These are phyloP conservation scores for Aotearoamyces nothofagi DNA, from an alignment of 2,329 filamentous ascomycete species.

Conservation along the genomic window DNA sequence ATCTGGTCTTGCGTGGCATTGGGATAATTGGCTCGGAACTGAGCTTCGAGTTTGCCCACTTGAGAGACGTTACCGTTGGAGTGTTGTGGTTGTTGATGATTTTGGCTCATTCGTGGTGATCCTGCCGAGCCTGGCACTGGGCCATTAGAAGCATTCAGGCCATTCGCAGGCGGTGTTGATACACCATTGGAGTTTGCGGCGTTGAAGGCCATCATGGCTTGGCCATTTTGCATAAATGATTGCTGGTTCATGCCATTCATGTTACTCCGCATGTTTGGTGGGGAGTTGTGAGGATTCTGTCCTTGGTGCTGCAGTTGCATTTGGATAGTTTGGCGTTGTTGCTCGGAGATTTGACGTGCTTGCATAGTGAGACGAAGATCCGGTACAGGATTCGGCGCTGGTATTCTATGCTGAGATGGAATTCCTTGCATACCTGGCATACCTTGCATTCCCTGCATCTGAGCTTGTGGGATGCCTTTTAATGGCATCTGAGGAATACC, in stretches of 20 bases:
- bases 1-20: constrained; percentile 35
- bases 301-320: constrained; percentile 18
- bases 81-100: constrained; percentile 4
- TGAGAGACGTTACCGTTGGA: constrained; percentile 5
- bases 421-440: too few species aligned
- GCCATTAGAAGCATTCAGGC: too few species aligned
- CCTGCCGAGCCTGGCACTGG: constrained; percentile 12
- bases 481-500: constrained; percentile 32
- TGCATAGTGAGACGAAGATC: constrained; percentile 45
- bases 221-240: constrained; percentile 22
- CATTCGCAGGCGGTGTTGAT: constrained; percentile 20
- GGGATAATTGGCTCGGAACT: constrained; percentile 14
- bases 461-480: constrained; percentile 53
- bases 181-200: constrained; percentile 33
- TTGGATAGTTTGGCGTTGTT: constrained; percentile 36
- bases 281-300: constrained; percentile 21
- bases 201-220: constrained; percentile 35
- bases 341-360: constrained; percentile 50
- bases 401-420: constrained; percentile 50
- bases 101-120: constrained; percentile 15
- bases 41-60: constrained; percentile 10
- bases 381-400: constrained; percentile 29
- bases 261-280: constrained; percentile 23
- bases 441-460: constrained; percentile 41
- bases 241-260: constrained; percentile 16